Percentiles rank a stretch among this genome's conserved stretches.
Conservation (phyloP, 768 basidiomycete genomes). For the Leccinum pellstonianum region DNA sequence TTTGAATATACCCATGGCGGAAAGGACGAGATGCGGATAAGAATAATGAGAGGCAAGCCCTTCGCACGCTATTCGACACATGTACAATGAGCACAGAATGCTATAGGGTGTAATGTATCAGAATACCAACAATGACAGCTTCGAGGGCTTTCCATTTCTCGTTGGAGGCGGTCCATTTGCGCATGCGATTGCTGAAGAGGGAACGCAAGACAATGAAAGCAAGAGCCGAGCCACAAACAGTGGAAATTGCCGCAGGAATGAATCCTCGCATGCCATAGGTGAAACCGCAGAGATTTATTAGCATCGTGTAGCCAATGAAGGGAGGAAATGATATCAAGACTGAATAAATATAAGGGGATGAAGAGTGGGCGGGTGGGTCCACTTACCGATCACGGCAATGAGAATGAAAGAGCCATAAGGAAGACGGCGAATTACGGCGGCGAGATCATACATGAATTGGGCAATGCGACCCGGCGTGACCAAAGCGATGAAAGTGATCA, state of each 20-base stretch:
- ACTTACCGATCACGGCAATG: slow-evolving; percentile 50
- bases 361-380: slow-evolving; percentile 54
- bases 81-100: slow-evolving; percentile 1
- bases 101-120: neutral
- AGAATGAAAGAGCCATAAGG: slow-evolving; percentile 65
- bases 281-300: slow-evolving; percentile 71
- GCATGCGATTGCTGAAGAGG: slow-evolving; percentile 55
- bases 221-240: slow-evolving; percentile 61
- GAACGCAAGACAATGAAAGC: slow-evolving; percentile 61
- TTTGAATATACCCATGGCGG: slow-evolving; percentile 91
- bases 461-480: slow-evolving; percentile 65
- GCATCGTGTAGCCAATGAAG: slow-evolving; percentile 30
- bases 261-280: slow-evolving; percentile 81
- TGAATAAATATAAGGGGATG: slow-evolving; percentile 32
- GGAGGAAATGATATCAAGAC: slow-evolving; percentile 34
- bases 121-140: slow-evolving; percentile 58
- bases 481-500: slow-evolving; percentile 44
- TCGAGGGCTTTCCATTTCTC: slow-evolving; percentile 79
- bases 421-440: slow-evolving; percentile 57
- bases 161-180: slow-evolving; percentile 58
- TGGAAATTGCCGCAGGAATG: slow-evolving; percentile 58
- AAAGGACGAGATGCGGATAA: slow-evolving; percentile 79
- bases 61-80: slow-evolving; percentile 52
- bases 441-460: slow-evolving; percentile 69
- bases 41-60: slow-evolving; percentile 77